A percentile compares a stretch with the other conserved stretches of the same genome.
Evolutionary conservation across 2,329 filamentous ascomycete species (phyloP).

Genomic region (Fusarium sp.): DNA sequence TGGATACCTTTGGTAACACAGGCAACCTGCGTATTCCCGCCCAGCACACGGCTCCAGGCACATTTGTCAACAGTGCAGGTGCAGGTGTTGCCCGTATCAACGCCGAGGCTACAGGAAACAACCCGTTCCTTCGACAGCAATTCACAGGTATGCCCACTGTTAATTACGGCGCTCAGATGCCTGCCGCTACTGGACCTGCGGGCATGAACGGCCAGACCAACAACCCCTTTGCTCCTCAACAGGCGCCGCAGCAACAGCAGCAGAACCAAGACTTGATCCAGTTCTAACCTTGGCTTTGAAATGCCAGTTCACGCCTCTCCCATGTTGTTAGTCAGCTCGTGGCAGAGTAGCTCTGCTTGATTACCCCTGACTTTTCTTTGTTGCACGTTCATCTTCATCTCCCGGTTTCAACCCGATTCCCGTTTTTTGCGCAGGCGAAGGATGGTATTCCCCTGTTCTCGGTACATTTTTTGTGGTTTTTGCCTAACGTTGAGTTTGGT

Average conservation of each 20-base stretch:
- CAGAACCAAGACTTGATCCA: constrained; percentile 75
- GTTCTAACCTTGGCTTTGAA: constrained; percentile 61
- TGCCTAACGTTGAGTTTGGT: constrained; percentile 42
- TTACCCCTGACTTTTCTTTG: constrained; percentile 34
- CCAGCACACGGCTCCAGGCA: constrained; percentile 95
- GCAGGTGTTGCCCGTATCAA: constrained; percentile 80
- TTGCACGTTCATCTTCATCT: constrained; percentile 39
- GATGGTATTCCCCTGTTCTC: constrained; percentile 50
- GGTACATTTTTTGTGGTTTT: constrained; percentile 48
- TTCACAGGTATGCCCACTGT: constrained; percentile 82
- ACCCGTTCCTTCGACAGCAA: constrained; percentile 89
- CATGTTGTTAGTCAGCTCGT: constrained; percentile 11
- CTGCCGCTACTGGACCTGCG: constrained; percentile 70
- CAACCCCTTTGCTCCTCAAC: constrained; percentile 72
- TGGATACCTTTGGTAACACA: constrained; percentile 98
- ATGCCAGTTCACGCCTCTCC: constrained; percentile 8
- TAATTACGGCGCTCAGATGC: constrained; percentile 67
- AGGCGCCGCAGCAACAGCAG: constrained; percentile 61
- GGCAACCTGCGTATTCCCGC: constrained; percentile 95
- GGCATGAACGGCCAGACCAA: constrained; percentile 68
- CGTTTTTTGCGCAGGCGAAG: constrained; percentile 51
- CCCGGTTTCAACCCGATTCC: constrained; percentile 44
- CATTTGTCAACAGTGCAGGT: constrained; percentile 96
- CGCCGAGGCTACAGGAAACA: constrained; percentile 82
- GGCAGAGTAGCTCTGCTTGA: constrained; percentile 27